Evolutionary conservation across 805 yeast genomes (phyloP), one percentile per base, ranked within the genome.

Genomic region (Schizosaccharomyces cryophilus): DNA sequence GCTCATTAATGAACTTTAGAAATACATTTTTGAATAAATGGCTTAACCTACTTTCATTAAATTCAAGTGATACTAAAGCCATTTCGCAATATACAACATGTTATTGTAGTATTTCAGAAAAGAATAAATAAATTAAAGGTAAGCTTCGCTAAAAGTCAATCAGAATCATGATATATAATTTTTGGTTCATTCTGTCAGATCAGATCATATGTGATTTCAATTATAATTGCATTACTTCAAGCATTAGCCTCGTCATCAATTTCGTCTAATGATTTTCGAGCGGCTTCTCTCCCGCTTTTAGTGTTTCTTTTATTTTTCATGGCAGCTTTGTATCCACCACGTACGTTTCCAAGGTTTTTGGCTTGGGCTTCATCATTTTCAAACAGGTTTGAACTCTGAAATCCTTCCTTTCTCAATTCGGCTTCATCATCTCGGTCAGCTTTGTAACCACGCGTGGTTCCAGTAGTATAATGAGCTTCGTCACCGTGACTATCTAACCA

Each of bases 401-500:
- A 45, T 5, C 51, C 51, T 45, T 45, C 51, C 13, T 45, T 7
- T 45, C 51, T 45, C 13, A 45, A 45, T 24, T 45, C 51, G 9
- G 26, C 51, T 5, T n/a, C 26, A 4, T 45, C 51, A 17, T 45
- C 51, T 19, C 26, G 13, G 17, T 45, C 51, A 9, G 51, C 21
- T 45, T 45, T 45, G 21, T n/a, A 11, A n/a, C 51, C 51, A n/a
- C 51, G 51, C 13, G 51, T 45, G 26, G 51, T 45, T 15, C 51
- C 51, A 45, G 51, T 45, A 3, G 51, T 45, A 7, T 45, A 45
- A 24, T 45, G 51, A 45, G 51, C 21, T 15, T 54, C 17, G 7
- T 26, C 19, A 15, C 51, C 56, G 13, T 24, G 55, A 15, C 21
- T 21, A 13, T 42, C 55, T 21, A 42, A 6, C 61, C 66, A 66